Evolutionary conservation across 2,329 filamentous ascomycete genomes (phyloP).

Genomic region (Aspergillus fumigatiaffinis): DNA sequence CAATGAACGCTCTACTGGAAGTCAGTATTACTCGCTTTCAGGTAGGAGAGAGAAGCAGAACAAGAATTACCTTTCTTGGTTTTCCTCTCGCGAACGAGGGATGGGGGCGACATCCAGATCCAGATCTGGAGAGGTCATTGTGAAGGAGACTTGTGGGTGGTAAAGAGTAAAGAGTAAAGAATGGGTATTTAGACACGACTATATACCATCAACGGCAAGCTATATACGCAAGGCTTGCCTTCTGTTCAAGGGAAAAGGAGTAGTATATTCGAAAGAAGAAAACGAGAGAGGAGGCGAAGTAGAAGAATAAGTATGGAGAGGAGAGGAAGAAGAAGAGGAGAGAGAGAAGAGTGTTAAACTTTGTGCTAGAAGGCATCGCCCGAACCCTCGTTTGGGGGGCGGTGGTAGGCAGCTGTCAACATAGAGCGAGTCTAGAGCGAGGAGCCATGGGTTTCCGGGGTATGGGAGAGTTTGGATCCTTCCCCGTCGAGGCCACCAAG

Average conservation of each 20-base stretch:
- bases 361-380: background rate
- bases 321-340: no score
- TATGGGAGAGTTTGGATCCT: background rate
- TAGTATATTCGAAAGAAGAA: background rate
- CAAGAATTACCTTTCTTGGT: conserved; percentile 41
- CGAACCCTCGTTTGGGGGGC: background rate
- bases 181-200: background rate
- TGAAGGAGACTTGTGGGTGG: background rate
- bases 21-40: background rate
- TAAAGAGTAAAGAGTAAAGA: conserved; percentile 1
- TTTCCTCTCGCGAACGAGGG: conserved; percentile 41
- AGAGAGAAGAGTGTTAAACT: background rate
- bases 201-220: background rate
- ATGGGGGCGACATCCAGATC: conserved; percentile 30
- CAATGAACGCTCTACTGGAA: conserved; percentile 74
- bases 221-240: background rate
- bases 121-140: conserved; percentile 24
- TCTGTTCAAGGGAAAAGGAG: background rate
- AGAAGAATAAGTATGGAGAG: background rate
- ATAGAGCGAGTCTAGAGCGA: background rate
- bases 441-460: background rate
- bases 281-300: background rate
- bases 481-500: background rate
- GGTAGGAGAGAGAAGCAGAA: background rate
- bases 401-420: background rate